phyloP scores from a whole-genome alignment of 1,139 yeast genomes.

The Sugiyamaella xylanicola region DNA sequence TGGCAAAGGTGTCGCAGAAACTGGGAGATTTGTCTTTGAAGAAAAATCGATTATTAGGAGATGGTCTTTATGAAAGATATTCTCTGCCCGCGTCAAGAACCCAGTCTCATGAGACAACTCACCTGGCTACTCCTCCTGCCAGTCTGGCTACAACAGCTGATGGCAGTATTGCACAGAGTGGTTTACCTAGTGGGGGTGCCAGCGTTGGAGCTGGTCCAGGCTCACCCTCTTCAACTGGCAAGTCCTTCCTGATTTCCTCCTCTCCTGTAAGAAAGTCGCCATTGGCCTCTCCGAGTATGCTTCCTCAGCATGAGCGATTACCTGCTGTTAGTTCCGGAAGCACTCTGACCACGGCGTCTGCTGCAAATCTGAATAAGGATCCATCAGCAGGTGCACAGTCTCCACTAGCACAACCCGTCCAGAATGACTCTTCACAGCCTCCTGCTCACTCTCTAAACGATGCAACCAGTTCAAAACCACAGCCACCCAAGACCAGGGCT shows the following conservation, averaged over 20 bases:
- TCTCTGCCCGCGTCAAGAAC: slow-evolving; percentile 40
- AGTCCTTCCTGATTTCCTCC: background rate
- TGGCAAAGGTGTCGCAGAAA: slow-evolving; percentile 21
- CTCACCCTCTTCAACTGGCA: slow-evolving; percentile 3
- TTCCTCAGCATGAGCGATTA: slow-evolving; percentile 6
- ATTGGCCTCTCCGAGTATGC: slow-evolving; percentile 14
- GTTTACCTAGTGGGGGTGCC: background rate
- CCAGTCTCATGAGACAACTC: slow-evolving; percentile 26
- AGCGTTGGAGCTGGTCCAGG: background rate
- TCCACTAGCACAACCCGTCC: background rate
- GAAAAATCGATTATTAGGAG: slow-evolving; percentile 37
- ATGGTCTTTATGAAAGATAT: slow-evolving; percentile 39
- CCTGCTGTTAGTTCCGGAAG: background rate
- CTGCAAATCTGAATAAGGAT: background rate
- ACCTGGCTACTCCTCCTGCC: slow-evolving; percentile 8
- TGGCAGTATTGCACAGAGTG: background rate
- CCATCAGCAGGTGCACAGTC: background rate
- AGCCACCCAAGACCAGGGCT: slow-evolving; percentile 8
- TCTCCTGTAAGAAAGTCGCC: slow-evolving; percentile 14
- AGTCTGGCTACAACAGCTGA: background rate
- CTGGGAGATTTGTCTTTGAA: slow-evolving; percentile 27
- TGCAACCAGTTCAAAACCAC: background rate
- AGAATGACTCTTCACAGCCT: background rate
- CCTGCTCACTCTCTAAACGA: background rate
- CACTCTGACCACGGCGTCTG: background rate